Percentiles rank a stretch among this genome's conserved stretches.
phyloP scores from a whole-genome alignment of 2,329 filamentous ascomycete species.

The Fusarium annulatum region DNA sequence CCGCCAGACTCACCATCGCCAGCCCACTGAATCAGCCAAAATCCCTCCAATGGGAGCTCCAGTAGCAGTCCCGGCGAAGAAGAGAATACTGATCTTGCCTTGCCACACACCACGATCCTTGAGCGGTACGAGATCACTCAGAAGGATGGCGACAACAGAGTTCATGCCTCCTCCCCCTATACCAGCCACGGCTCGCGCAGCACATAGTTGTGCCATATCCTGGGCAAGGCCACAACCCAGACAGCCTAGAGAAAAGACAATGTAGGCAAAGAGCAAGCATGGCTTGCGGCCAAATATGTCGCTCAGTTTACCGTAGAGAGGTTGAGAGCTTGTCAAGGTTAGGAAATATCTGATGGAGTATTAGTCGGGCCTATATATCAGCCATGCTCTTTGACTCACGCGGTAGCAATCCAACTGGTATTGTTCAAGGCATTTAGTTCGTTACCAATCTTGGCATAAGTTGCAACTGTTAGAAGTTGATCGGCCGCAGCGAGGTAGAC shows the following conservation, averaged over 20 bases:
- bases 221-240: slow-evolving; percentile 71
- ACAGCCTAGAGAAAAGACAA: slow-evolving; percentile 73
- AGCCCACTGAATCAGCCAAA: slow-evolving; percentile 78
- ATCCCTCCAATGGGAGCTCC: slow-evolving; percentile 79
- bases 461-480: slow-evolving; percentile 81
- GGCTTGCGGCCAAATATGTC: slow-evolving; percentile 78
- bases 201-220: slow-evolving; percentile 73
- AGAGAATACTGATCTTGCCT: slow-evolving; percentile 78
- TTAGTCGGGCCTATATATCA: slow-evolving; percentile 1
- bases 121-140: slow-evolving; percentile 75
- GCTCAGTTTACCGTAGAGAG: slow-evolving; percentile 76
- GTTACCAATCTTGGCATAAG: slow-evolving; percentile 81
- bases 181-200: slow-evolving; percentile 63
- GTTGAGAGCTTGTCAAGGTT: slow-evolving; percentile 79
- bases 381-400: slow-evolving; percentile 44
- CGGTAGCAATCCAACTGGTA: slow-evolving; percentile 77
- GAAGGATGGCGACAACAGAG: slow-evolving; percentile 73
- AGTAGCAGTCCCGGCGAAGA: slow-evolving; percentile 72
- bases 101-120: slow-evolving; percentile 79
- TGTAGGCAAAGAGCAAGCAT: slow-evolving; percentile 72
- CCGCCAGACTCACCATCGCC: slow-evolving; percentile 70
- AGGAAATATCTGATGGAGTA: slow-evolving; percentile 69
- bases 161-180: slow-evolving; percentile 80
- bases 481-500: slow-evolving; percentile 79
- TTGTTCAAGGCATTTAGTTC: slow-evolving; percentile 79